These are phyloP conservation scores for Selaginella moellendorffii DNA, from an alignment of 75 land plant genomes.

Conservation along the genomic window DNA sequence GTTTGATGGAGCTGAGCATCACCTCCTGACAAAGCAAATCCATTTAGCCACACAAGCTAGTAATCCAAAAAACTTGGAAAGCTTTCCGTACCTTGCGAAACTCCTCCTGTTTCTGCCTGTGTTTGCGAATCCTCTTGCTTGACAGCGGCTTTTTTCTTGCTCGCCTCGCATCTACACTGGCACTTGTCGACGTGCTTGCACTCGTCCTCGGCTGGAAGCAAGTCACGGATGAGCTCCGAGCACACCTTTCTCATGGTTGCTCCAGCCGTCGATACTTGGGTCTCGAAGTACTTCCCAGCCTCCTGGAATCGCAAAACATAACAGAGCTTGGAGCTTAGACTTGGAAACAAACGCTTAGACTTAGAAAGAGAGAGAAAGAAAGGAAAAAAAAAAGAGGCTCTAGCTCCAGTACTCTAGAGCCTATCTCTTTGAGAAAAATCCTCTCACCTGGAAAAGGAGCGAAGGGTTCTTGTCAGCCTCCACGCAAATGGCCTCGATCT, in stretches of 20 bases:
- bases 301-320: not conserved
- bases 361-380: too few relatives aligned
- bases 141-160: not conserved
- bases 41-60: not conserved
- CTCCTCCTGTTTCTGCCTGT: not conserved
- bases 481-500: slow-evolving; percentile 2
- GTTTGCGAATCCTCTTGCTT: too few relatives aligned
- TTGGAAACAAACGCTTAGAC: too few relatives aligned
- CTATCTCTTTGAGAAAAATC: too few relatives aligned
- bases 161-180: not conserved
- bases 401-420: too few relatives aligned
- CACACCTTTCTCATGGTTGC: slow-evolving; percentile 4
- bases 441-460: not conserved
- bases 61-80: not conserved
- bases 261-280: not conserved
- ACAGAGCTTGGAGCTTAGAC: not conserved
- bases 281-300: slow-evolving; percentile 4
- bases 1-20: too few relatives aligned
- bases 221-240: slow-evolving; percentile 5
- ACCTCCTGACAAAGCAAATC: not conserved
- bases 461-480: slow-evolving; percentile 10
- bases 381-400: too few relatives aligned
- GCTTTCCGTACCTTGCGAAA: not conserved
- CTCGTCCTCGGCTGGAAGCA: not conserved
- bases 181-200: not conserved